Percentiles rank a stretch among this genome's conserved stretches.
phyloP scores from a whole-genome alignment of 1,284 basidiomycete species.

The Naganishia albida region DNA sequence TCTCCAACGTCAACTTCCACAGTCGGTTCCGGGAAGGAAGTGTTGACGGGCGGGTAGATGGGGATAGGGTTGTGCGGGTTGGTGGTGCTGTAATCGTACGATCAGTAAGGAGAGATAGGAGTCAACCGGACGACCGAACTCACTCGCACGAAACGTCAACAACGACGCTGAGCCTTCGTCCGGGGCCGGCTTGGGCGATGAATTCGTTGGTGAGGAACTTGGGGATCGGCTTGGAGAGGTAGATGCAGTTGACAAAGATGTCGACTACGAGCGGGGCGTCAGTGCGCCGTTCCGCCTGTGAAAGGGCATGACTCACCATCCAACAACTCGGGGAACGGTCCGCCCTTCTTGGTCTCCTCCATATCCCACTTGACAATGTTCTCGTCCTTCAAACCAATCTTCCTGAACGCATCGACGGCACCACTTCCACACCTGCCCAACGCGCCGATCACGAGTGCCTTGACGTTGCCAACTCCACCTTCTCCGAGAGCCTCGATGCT shows the following conservation, averaged over 20 bases:
- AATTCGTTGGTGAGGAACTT: constrained; percentile 79
- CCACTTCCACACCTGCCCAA: constrained; percentile 95
- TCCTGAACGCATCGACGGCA: constrained; percentile 90
- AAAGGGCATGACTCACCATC: constrained; percentile 58
- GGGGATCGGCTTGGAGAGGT: constrained; percentile 85
- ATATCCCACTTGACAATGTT: constrained; percentile 98
- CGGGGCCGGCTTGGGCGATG: constrained; percentile 69
- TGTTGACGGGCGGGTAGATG: constrained; percentile 86
- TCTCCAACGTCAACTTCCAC: constrained; percentile 78
- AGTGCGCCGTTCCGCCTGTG: not conserved
- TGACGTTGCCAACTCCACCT: constrained; percentile 70
- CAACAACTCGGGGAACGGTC: constrained; percentile 93
- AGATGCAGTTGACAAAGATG: constrained; percentile 99
- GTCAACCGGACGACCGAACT: constrained; percentile 29
- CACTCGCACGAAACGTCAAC: constrained; percentile 97
- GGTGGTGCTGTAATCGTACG: constrained; percentile 65
- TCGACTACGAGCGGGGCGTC: constrained; percentile 62
- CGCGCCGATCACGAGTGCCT: constrained; percentile 93
- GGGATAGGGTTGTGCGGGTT: constrained; percentile 99
- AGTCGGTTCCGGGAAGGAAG: constrained; percentile 91
- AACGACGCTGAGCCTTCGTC: constrained; percentile 74
- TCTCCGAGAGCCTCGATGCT: constrained; percentile 61
- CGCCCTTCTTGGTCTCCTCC: constrained; percentile 93
- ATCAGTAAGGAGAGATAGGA: not conserved
- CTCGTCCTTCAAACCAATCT: constrained; percentile 86